phyloP scores from a whole-genome alignment of 1,139 yeast genomes.

The Taphrina flavorubra region DNA sequence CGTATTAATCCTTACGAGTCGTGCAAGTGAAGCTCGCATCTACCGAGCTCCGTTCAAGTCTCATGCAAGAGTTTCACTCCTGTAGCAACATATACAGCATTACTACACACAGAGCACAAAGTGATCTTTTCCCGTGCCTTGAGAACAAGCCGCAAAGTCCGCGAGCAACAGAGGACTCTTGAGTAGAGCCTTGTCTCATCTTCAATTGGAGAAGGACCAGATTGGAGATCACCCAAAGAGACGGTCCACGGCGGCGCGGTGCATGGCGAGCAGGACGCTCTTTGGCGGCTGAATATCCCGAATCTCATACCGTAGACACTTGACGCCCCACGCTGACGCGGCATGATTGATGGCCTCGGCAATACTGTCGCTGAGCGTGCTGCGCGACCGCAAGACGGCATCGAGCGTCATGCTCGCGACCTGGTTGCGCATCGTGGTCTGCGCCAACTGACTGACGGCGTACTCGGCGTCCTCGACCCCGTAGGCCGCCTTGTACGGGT shows the following conservation, averaged over 20 bases:
- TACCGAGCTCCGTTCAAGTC: too few relatives aligned
- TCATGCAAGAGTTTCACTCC: too few relatives aligned
- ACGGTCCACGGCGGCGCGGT: constrained; percentile 29
- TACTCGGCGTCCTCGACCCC: constrained; percentile 89
- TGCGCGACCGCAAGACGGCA: constrained; percentile 71
- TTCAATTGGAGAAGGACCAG: too few relatives aligned
- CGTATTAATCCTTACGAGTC: too few relatives aligned
- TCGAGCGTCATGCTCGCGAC: constrained; percentile 83
- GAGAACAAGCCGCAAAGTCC: too few relatives aligned
- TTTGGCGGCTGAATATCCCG: constrained; percentile 87
- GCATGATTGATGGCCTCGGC: constrained; percentile 84
- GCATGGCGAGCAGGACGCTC: constrained; percentile 40
- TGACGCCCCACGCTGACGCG: constrained; percentile 84
- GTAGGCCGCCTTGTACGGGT: constrained; percentile 83
- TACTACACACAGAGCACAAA: too few relatives aligned
- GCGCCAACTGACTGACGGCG: constrained; percentile 84
- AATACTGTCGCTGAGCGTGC: constrained; percentile 71
- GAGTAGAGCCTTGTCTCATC: too few relatives aligned
- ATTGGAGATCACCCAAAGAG: constrained; percentile 2
- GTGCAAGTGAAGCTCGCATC: too few relatives aligned
- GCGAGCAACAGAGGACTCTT: too few relatives aligned
- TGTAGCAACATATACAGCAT: too few relatives aligned
- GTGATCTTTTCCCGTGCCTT: too few relatives aligned
- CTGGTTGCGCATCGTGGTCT: constrained; percentile 88
- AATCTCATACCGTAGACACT: constrained; percentile 82